Evolutionary conservation across 1,139 yeast species (phyloP).

Genomic region (Blastobotrys capitulatus): DNA sequence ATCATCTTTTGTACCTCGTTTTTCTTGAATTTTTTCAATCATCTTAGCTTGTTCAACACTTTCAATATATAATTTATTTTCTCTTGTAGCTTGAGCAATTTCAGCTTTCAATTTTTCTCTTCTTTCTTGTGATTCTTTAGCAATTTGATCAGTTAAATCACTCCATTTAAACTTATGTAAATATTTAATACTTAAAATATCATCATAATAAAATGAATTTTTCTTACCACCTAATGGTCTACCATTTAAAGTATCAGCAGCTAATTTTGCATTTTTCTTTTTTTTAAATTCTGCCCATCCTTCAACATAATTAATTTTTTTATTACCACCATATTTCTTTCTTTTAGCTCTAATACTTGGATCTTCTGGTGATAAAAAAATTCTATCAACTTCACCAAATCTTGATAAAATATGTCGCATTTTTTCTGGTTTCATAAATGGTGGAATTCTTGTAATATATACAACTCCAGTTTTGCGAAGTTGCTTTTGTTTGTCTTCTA

Average conservation of each 20-base stretch:
- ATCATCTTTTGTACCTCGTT: conserved; percentile 38
- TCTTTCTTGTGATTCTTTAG: conserved; percentile 82
- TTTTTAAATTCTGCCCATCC: conserved; percentile 95
- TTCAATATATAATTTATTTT: conserved; percentile 74
- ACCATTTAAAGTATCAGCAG: conserved; percentile 83
- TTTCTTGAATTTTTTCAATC: conserved; percentile 60
- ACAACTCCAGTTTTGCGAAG: conserved; percentile 82
- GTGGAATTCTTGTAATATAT: conserved; percentile 85
- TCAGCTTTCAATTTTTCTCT: conserved; percentile 85
- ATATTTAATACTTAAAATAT: conserved; percentile 83
- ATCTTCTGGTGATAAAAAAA: conserved; percentile 85
- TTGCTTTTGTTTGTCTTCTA: conserved; percentile 33
- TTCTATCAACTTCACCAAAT: conserved; percentile 82
- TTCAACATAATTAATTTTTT: conserved; percentile 80
- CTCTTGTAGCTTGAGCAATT: conserved; percentile 78
- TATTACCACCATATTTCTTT: conserved; percentile 89
- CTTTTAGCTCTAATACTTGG: conserved; percentile 57
- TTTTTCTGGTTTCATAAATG: conserved; percentile 94
- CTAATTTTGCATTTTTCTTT: conserved; percentile 82
- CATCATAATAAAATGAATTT: conserved; percentile 90
- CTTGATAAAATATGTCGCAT: conserved; percentile 71
- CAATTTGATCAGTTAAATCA: conserved; percentile 88
- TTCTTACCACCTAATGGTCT: conserved; percentile 89
- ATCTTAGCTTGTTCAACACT: conserved; percentile 86
- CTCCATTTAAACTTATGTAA: conserved; percentile 92